phyloP scores from a whole-genome alignment of 192 early-diverging fungal species.

The Coemansia sp. region DNA sequence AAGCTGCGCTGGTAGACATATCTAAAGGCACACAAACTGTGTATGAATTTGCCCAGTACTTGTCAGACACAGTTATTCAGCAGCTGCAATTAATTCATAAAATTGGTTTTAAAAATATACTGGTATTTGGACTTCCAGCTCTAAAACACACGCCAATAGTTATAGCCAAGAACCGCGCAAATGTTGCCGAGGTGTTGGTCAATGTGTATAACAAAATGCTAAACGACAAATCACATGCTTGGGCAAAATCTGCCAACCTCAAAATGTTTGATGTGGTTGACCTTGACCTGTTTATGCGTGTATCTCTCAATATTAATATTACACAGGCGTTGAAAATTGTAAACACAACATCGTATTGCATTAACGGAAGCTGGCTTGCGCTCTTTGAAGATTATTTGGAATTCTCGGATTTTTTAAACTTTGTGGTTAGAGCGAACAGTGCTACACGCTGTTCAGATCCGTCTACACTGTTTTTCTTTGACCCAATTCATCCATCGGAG shows the following conservation, averaged over 20 bases:
- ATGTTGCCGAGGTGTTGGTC: constrained; percentile 16
- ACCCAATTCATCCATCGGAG: constrained; percentile 41
- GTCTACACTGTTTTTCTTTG: constrained; percentile 21
- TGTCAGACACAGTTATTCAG: constrained; percentile 23
- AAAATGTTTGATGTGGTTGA: constrained; percentile 25
- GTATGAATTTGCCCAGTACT: constrained; percentile 23
- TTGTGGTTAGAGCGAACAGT: background rate
- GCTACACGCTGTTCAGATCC: constrained; percentile 17
- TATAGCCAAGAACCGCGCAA: constrained; percentile 10
- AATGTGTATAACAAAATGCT: constrained; percentile 26
- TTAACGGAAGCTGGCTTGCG: constrained; percentile 23
- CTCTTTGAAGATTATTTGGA: constrained; percentile 28
- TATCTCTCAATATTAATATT: constrained; percentile 12
- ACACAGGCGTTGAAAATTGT: constrained; percentile 15
- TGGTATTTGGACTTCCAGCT: constrained; percentile 30
- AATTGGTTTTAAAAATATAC: constrained; percentile 26
- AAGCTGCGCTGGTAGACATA: constrained; percentile 22
- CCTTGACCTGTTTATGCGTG: constrained; percentile 17
- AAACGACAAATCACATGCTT: constrained; percentile 9
- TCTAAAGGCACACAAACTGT: constrained; percentile 3
- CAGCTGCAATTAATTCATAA: constrained; percentile 25
- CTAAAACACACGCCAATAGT: constrained; percentile 37
- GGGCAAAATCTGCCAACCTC: constrained; percentile 9
- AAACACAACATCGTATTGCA: constrained; percentile 22
- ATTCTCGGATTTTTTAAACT: constrained; percentile 12